phyloP scores from a whole-genome alignment of 1,139 yeast genomes.

The Magnusiomyces paraingens region DNA sequence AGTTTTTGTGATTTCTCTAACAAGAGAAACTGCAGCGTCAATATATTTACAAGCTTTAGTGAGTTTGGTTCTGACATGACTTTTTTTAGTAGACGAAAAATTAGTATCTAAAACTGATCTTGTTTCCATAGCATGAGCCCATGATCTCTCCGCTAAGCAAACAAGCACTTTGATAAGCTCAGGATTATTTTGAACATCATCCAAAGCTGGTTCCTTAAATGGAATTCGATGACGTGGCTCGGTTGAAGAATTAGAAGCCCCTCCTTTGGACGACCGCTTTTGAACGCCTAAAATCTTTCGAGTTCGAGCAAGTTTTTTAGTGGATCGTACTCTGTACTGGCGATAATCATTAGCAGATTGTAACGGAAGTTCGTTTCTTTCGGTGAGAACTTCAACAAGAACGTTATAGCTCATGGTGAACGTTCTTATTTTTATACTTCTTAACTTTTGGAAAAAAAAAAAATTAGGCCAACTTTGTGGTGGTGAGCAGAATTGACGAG shows the following conservation, averaged over 20 bases:
- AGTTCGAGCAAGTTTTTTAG: constrained; percentile 45
- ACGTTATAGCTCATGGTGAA: constrained; percentile 15
- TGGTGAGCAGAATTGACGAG: background rate
- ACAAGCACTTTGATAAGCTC: constrained; percentile 47
- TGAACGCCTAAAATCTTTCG: constrained; percentile 53
- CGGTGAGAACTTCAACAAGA: constrained; percentile 27
- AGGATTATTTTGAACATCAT: constrained; percentile 43
- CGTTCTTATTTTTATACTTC: background rate
- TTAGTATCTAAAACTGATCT: constrained; percentile 52
- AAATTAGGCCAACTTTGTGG: background rate
- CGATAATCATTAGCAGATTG: constrained; percentile 37
- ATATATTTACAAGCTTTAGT: constrained; percentile 44
- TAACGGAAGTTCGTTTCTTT: constrained; percentile 33
- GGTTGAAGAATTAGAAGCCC: constrained; percentile 27
- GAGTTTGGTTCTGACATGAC: constrained; percentile 57
- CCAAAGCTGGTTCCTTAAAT: constrained; percentile 24
- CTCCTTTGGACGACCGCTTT: constrained; percentile 43
- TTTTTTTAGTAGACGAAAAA: constrained; percentile 38
- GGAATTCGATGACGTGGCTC: constrained; percentile 33
- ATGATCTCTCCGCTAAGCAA: constrained; percentile 59
- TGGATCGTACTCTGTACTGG: constrained; percentile 28
- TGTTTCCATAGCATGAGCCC: constrained; percentile 62
- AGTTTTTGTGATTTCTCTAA: background rate
- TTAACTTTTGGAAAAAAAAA: background rate
- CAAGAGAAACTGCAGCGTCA: constrained; percentile 1